Base-by-base conservation (phyloP, 1,284 basidiomycete genomes). In the Ceratobasidium sp. region DNA sequence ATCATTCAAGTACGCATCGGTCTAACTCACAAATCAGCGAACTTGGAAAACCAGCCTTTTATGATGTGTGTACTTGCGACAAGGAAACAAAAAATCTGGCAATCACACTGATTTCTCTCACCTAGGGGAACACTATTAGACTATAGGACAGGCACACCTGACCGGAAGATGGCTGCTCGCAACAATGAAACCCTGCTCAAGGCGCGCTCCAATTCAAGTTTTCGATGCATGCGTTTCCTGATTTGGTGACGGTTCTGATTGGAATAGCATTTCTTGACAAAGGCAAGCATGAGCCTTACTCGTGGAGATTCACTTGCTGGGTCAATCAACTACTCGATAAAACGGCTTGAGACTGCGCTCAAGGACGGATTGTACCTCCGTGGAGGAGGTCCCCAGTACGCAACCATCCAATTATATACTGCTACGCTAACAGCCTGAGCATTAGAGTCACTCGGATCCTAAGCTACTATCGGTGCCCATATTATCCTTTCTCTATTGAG, bases 401-500 rank as follows among this genome's bases (percentile, higher is more conserved):
- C 31, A n/a, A 40, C 13, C 47, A 65, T 22, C 15, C 15, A 12
- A 17, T 20, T 31, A 22, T 7, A 7, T 22, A 5, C 22, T 8
- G 20, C 20, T 55, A 29, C n/a, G 31, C 42, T 13, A 22, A 7
- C 25, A 12, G 34, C 13, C 10, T 56, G 1, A n/a, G 8, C 29
- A 1, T 15, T 25, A 72, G 71, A 47, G 27, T 72, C 12, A 70
- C 67, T 38, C 38, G 65, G 17, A 58, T 72, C 20, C 49, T 73
- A n/a, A 64, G 65, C 20, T 64, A 71, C 20, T 73, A 73, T 40
- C 64, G 62, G 8, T 64, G 68, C 40, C 64, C 70, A 32, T 68
- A 56, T 38, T 67, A 67, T 12, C 69, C 71, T 0, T 73, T 73
- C 45, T 73, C 73, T 3, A 57, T 74, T 5, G 73, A 74, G 40